These are phyloP conservation scores for Leccinum rimulosum DNA, from an alignment of 768 basidiomycete species.

Conservation along the genomic window DNA sequence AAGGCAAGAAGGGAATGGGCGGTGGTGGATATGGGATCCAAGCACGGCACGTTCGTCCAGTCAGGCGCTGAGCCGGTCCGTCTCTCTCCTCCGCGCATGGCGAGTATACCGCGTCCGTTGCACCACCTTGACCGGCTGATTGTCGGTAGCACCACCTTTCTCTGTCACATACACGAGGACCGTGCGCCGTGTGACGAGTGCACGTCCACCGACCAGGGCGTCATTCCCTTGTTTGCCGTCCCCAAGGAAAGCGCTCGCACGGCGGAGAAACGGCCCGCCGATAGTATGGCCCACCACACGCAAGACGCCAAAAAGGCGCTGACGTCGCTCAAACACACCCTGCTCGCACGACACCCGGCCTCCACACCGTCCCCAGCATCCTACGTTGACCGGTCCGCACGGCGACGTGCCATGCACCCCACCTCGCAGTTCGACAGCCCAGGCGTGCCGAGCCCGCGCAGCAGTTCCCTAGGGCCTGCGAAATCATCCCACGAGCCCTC, in stretches of 20 bases:
- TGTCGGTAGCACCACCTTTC: constrained; percentile 69
- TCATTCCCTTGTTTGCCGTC: constrained; percentile 54
- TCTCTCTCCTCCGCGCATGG: constrained; percentile 61
- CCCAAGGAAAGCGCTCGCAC: constrained; percentile 13
- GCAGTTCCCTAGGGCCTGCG: constrained; percentile 19
- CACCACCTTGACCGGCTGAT: constrained; percentile 63
- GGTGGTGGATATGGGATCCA: constrained; percentile 82
- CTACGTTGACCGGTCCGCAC: constrained; percentile 72
- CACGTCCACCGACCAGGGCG: constrained; percentile 45
- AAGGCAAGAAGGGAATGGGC: constrained; percentile 57
- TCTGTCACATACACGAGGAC: constrained; percentile 65
- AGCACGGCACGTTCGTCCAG: constrained; percentile 75
- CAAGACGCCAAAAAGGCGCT: constrained; percentile 62
- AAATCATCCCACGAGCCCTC: constrained; percentile 14
- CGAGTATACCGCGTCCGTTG: constrained; percentile 65
- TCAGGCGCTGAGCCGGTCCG: constrained; percentile 38
- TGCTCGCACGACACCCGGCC: constrained; percentile 46
- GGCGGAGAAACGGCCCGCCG: constrained; percentile 24
- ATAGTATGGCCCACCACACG: constrained; percentile 6
- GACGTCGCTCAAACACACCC: constrained; percentile 57
- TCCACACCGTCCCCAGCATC: constrained; percentile 15
- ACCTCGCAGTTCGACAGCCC: constrained; percentile 52
- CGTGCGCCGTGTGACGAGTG: constrained; percentile 63
- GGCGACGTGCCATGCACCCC: constrained; percentile 59
- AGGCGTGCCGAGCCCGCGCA: constrained; percentile 36